Base-by-base conservation (phyloP, 352 stramenopile species). In the Elongisporangium prolatum region DNA sequence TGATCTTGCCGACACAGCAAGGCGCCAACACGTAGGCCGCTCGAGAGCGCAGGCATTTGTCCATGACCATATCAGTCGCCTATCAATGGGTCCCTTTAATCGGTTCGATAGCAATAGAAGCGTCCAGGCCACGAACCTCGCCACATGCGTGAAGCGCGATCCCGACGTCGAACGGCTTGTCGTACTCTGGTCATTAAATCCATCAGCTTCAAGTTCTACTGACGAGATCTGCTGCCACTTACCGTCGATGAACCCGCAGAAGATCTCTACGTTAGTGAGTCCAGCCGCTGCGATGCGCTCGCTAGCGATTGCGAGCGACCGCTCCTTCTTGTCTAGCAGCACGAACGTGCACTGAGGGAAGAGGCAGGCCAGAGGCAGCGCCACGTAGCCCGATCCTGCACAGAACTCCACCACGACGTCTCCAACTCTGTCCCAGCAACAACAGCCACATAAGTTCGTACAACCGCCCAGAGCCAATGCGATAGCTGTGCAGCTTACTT, bases 371-470 rank as follows among this genome's bases (percentile, higher is more conserved):
- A 92, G 73, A 24, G 84, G 84, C 44, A 93, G 56, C 38, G 80
- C 80, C 13, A 91, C 80, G 57, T 93, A 91, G 18, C 84, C 84
- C 3, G 80, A 90, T 24, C 82, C 82, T 4, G 80, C 80, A 28
- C 84, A 93, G 60, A 93, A 93, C 75, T 93, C 84, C 22, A 93
- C 84, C 14, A 93, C 79, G 7, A 85, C 68, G 57, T 91, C 80
- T 10, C 80, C 84, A 53, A 80, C 71, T 51, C 83, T 91, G 47
- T 4, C 55, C 17, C 16, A 59, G 1, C 16, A 57, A 16, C 9
- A 52, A 59, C 34, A 7, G 22, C 55, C 7, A 34, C 18, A 52
- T 40, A 9, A 40, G 28, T 40, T 14, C 28, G 9, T 9, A 14
- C 8, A 40, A n/a, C n/a, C 28, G 9, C 28, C 9, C 4, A 8